Percentiles rank a stretch among this genome's conserved stretches.
Conservation (phyloP, 2,329 filamentous ascomycete species). For the Pseudocercospora vitis region DNA sequence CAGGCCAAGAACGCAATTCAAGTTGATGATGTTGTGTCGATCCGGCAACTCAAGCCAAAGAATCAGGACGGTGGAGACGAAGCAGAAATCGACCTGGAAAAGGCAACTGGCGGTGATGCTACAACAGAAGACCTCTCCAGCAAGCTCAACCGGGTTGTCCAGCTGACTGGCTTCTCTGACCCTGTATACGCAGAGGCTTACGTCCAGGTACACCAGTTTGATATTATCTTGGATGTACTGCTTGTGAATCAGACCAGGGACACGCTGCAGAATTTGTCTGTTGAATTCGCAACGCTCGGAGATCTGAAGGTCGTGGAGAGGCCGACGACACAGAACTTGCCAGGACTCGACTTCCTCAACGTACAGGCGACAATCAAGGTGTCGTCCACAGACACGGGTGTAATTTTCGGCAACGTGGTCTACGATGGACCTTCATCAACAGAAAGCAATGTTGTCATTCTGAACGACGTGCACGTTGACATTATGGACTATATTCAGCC, state of each 20-base stretch:
- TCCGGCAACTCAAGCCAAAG: slow-evolving; percentile 91
- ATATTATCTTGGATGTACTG: slow-evolving; percentile 94
- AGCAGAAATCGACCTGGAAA: slow-evolving; percentile 85
- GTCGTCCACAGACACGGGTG: slow-evolving; percentile 93
- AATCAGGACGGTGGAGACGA: slow-evolving; percentile 78
- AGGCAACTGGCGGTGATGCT: slow-evolving; percentile 87
- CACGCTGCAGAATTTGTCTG: slow-evolving; percentile 92
- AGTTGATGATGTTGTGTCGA: slow-evolving; percentile 90
- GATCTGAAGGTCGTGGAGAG: slow-evolving; percentile 97
- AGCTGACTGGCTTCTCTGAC: slow-evolving; percentile 96
- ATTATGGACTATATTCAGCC: slow-evolving; percentile 99
- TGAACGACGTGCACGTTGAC: slow-evolving; percentile 97
- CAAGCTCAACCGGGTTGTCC: slow-evolving; percentile 93
- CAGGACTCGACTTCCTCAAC: slow-evolving; percentile 94
- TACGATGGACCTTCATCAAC: slow-evolving; percentile 92
- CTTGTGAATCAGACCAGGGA: slow-evolving; percentile 97
- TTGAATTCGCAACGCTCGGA: slow-evolving; percentile 97
- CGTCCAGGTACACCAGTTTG: slow-evolving; percentile 97
- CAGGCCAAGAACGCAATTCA: slow-evolving; percentile 93
- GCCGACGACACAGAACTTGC: slow-evolving; percentile 92
- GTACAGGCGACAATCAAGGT: slow-evolving; percentile 99
- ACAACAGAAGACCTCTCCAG: slow-evolving; percentile 82
- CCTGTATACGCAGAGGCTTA: slow-evolving; percentile 99
- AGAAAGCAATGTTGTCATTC: slow-evolving; percentile 93
- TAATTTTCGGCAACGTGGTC: slow-evolving; percentile 98